Evolutionary conservation across 805 yeast genomes (phyloP), one percentile per base, ranked within the genome.

Genomic region (Wickerhamomyces bovis): DNA sequence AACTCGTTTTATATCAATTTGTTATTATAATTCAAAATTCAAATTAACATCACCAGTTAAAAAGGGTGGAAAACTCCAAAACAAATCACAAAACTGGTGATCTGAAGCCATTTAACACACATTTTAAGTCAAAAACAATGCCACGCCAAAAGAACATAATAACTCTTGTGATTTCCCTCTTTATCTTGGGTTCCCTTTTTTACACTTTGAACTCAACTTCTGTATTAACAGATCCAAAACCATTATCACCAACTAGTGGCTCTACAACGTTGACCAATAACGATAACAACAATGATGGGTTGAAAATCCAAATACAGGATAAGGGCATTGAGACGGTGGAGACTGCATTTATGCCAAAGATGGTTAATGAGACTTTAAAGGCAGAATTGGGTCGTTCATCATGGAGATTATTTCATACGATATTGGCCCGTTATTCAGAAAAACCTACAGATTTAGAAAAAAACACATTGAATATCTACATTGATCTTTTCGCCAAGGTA

Each of bases 341-440:
- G 21, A 41, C 46, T 9, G 55, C 61, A n/a, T 58, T 60, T 59
- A 94, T 94, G 99, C 96, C 96, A 7, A 78, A 87, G 55, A 89
- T 94, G 96, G 85, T 85, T 15, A 92, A 92, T 64, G 89, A 82
- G 53, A 84, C 89, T 0, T 68, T 80, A 44, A 78, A 80, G 58
- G 94, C 95, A 2, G 94, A 86, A 57, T 75, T 92, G 7, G 99
- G 99, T 1, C 77, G 86, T 48, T 85, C 97, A 0, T 82, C 96
- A 0, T 92, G 99, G 99, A 86, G 60, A 60, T 68, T 92, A 38
- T 80, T 94, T 60, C 99, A 94, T 66, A 92, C 98, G 0, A 81
- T 90, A 30, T 71, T 94, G 42, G 95, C 98, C 1, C 76, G 97
- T 60, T 94, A 86, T 61, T 98, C 99, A 0, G 96, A 85, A 39